phyloP scores from a whole-genome alignment of 2,329 filamentous ascomycete species.

The Pyricularia sp. region DNA sequence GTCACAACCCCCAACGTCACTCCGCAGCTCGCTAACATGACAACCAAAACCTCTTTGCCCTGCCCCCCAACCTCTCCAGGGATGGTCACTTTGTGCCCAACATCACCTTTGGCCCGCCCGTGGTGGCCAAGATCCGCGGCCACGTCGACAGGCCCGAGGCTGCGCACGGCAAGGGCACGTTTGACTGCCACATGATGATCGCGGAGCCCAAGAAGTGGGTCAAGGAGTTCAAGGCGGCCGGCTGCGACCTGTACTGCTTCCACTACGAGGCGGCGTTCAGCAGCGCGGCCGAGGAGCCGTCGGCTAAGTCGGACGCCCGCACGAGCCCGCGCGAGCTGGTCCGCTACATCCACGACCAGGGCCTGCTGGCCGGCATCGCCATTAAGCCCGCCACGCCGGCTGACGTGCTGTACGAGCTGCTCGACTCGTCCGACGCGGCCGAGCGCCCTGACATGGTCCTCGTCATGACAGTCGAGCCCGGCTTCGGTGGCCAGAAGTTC shows the following conservation, averaged over 20 bases:
- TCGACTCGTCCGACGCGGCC: slow-evolving; percentile 61
- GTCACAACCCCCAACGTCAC: neutral
- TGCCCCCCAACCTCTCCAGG: slow-evolving; percentile 30
- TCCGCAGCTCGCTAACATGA: neutral
- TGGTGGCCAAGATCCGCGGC: slow-evolving; percentile 85
- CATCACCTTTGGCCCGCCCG: slow-evolving; percentile 91
- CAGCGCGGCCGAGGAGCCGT: slow-evolving; percentile 72
- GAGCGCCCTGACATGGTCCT: slow-evolving; percentile 98
- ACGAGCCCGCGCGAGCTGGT: slow-evolving; percentile 82
- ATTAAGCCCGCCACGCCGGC: slow-evolving; percentile 90
- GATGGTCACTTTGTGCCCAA: slow-evolving; percentile 99
- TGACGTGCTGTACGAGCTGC: slow-evolving; percentile 83
- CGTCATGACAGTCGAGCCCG: slow-evolving; percentile 95
- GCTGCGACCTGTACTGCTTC: slow-evolving; percentile 99
- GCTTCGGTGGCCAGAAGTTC: slow-evolving; percentile 97
- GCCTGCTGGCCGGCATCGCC: slow-evolving; percentile 86
- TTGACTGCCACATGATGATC: slow-evolving; percentile 99
- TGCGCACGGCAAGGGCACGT: slow-evolving; percentile 73
- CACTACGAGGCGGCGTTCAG: slow-evolving; percentile 96
- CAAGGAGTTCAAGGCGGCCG: slow-evolving; percentile 84
- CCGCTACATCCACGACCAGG: slow-evolving; percentile 79
- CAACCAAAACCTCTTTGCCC: neutral
- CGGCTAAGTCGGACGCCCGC: slow-evolving; percentile 55
- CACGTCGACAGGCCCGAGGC: slow-evolving; percentile 64
- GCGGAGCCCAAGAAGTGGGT: slow-evolving; percentile 99